Evolutionary conservation across 352 stramenopile genomes (phyloP), one percentile per base, ranked within the genome.

Genomic region (Globisporangium abappressorium): DNA sequence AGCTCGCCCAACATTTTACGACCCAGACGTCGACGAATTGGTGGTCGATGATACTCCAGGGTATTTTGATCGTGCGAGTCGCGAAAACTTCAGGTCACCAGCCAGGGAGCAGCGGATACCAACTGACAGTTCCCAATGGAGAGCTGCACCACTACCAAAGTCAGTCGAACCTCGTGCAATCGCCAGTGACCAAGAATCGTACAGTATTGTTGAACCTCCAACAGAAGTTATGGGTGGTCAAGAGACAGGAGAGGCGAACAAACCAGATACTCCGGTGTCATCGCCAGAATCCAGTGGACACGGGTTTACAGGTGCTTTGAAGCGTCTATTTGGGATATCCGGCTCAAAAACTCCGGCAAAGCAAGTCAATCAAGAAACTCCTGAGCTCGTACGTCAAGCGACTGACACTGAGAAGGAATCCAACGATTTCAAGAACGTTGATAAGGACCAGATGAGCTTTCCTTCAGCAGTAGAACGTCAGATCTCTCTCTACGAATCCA

Each of bases 291-390:
- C 49, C 9, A 74, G 70, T 20, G 64, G 66, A 12, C 49, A 59
- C 6, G 76, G 85, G 1, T 80, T 93, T 26, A 70, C 79, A 47
- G 76, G 78, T 18, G 84, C 77, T 24, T 54, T 93, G 0, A 92
- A 92, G 69, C 74, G 85, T 0, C 86, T 93, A 8, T 91, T 93
- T 51, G 82, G 82, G 5, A 84, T 92, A 54, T 74, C 70, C 0
- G 60, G 62, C 24, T 69, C 69, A 3, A 85, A 80, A 57, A 28
- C 57, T 6, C 5, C 46, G 7, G 59, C 26, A 11, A 66, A 62
- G 12, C 36, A 12, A 22, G 9, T 18, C 14, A 28, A 47, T 12
- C 36, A 36, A 18, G 47, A 56, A 4, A 36, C 24, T 4, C 11
- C 34, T 20, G 33, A 3, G 2, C 15, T 5, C 33, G 26, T 15